Evolutionary conservation across 2,329 filamentous ascomycete species (phyloP), one percentile per base, ranked within the genome.

Genomic region (Ilyonectria robusta): DNA sequence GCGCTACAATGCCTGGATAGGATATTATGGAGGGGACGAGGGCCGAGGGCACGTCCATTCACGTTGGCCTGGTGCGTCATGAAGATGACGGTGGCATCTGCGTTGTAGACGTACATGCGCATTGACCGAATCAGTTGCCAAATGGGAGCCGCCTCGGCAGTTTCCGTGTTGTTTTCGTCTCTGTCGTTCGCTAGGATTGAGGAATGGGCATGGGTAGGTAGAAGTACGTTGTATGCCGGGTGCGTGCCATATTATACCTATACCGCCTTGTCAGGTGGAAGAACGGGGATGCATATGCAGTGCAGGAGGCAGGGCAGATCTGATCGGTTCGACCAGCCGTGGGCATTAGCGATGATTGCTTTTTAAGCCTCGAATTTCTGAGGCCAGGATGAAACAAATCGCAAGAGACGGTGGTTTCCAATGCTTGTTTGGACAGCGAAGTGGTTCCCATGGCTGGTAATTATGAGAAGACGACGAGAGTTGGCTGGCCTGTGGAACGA

Each of bases 231-330:
- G 26, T 26, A 26, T 26, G 26, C 26, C 5, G 26, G 26, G 8
- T 21, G 53, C 46, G 35, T 26, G 11, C 8, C 8, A 33, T 33
- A 33, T 33, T 33, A 33, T 33, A 33, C 31, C 31, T 33, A 33
- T 33, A 33, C 31, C 31, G 31, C 31, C 26, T 26, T 26, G 42
- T 47, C 29, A 47, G 62, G 48, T n/a, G n/a, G 57, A 46, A 13
- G 42, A 42, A 44, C 48, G 31, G 31, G 21, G 48, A 51, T 65
- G 62, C 62, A 54, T 29, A 59, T 65, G 62, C 62, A 59, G 59
- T 59, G 62, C 56, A 23, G 55, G 29, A 48, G 55, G 29, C 55
- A 59, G 48, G 40, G 62, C 42, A 55, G 62, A 59, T 65, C 55
- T 6, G 62, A 65, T 65, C 62, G 42, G 47, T 21, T 53, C 42